Percentiles rank a stretch among this genome's conserved stretches.
Conservation (phyloP, 2,329 filamentous ascomycete species). For the Madurella fahalii region DNA sequence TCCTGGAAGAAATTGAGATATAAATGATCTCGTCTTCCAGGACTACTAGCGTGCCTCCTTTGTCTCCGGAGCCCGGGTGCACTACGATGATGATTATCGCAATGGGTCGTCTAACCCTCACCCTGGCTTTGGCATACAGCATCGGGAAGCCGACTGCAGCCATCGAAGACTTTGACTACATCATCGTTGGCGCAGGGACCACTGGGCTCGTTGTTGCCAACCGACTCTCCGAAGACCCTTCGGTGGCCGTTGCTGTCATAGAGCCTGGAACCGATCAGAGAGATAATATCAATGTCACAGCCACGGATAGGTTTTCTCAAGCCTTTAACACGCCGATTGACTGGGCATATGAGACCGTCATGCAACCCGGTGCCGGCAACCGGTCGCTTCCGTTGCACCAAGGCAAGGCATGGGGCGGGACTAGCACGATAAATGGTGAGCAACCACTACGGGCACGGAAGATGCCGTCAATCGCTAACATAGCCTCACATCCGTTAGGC, state of each 20-base stretch:
- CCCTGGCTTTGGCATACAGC: background rate
- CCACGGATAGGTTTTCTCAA: slow-evolving; percentile 1
- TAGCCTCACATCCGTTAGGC: background rate
- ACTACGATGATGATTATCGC: too few relatives aligned
- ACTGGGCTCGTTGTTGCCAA: slow-evolving; percentile 39
- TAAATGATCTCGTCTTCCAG: too few relatives aligned
- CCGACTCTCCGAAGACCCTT: slow-evolving; percentile 34
- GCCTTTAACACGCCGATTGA: slow-evolving; percentile 15
- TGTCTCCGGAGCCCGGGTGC: too few relatives aligned
- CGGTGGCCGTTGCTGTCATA: slow-evolving; percentile 3
- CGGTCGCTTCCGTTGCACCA: slow-evolving; percentile 7
- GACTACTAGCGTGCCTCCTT: too few relatives aligned
- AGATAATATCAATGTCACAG: slow-evolving; percentile 20
- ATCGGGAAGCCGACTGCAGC: background rate
- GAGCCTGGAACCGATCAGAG: slow-evolving; percentile 2
- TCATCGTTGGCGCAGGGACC: slow-evolving; percentile 42
- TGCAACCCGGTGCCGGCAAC: slow-evolving; percentile 5
- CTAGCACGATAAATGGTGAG: slow-evolving; percentile 31
- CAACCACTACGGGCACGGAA: too few relatives aligned
- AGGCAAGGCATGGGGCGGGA: slow-evolving; percentile 30
- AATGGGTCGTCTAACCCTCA: too few relatives aligned
- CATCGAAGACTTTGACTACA: slow-evolving; percentile 26
- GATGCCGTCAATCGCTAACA: too few relatives aligned
- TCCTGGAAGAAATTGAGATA: too few relatives aligned
- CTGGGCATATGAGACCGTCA: slow-evolving; percentile 15